Evolutionary conservation across 2,329 filamentous ascomycete genomes (phyloP).

Genomic region (Fusarium sororula): DNA sequence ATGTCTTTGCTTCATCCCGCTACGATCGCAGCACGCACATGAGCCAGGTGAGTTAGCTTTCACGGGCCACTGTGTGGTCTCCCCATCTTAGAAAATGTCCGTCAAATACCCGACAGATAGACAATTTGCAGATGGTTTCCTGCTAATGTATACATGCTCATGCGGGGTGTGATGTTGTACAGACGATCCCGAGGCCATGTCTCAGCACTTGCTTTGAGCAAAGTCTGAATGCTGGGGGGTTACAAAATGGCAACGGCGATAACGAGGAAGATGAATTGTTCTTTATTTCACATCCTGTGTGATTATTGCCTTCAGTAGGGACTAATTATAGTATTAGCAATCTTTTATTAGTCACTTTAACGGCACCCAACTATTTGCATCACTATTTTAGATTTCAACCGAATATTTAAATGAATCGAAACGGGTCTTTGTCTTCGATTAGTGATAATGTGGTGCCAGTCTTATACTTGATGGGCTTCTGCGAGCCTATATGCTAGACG

Average conservation of each 20-base stretch:
- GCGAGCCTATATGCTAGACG: background rate
- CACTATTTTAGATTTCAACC: background rate
- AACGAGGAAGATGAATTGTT: background rate
- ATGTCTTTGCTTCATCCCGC: slow-evolving; percentile 31
- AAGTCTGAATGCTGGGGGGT: background rate
- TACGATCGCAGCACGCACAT: background rate
- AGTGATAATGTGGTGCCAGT: background rate
- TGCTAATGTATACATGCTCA: background rate
- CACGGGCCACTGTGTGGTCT: background rate
- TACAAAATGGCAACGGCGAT: background rate
- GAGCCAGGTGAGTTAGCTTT: slow-evolving; percentile 5
- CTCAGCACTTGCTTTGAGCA: background rate
- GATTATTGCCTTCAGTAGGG: background rate
- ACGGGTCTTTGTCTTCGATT: background rate
- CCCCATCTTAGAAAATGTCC: background rate
- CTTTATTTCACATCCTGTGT: background rate
- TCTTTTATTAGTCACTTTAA: background rate
- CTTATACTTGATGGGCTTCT: background rate
- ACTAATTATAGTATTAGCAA: background rate
- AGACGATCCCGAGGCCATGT: background rate
- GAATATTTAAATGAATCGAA: background rate
- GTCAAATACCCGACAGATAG: background rate
- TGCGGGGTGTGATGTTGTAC: background rate
- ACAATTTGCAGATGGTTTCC: background rate
- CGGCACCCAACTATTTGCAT: background rate